These are phyloP conservation scores for Rossbeevera mucosa DNA, from an alignment of 768 basidiomycete genomes.

Conservation along the genomic window DNA sequence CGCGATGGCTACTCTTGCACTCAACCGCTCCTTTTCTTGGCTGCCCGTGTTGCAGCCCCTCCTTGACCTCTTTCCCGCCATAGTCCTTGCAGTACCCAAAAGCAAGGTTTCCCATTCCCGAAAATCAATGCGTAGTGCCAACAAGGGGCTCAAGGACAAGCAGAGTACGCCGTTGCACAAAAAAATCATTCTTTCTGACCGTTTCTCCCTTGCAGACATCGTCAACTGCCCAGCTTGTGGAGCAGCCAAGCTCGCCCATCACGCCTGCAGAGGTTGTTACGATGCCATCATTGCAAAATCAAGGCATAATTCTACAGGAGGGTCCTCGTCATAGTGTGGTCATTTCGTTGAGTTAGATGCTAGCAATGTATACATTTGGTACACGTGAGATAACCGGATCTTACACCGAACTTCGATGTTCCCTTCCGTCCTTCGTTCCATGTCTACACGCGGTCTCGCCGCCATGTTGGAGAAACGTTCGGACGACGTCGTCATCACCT, in stretches of 20 bases:
- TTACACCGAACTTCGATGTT: constrained; percentile 17
- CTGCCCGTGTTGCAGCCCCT: constrained; percentile 44
- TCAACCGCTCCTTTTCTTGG: constrained; percentile 29
- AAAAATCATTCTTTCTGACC: constrained; percentile 8
- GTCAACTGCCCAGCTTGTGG: constrained; percentile 91
- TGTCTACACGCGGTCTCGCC: constrained; percentile 41
- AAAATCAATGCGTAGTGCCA: constrained; percentile 91
- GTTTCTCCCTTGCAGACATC: constrained; percentile 53
- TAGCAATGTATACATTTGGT: background rate
- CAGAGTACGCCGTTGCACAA: constrained; percentile 52
- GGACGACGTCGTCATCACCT: constrained; percentile 87
- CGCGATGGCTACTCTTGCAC: constrained; percentile 40
- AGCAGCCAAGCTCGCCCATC: constrained; percentile 80
- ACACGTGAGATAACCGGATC: constrained; percentile 10
- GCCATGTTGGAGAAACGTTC: constrained; percentile 63
- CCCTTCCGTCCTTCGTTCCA: constrained; percentile 11
- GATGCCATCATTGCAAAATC: constrained; percentile 26
- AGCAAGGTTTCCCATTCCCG: constrained; percentile 89
- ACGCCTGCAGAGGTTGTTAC: constrained; percentile 82
- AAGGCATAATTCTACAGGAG: constrained; percentile 5
- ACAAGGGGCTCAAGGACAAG: constrained; percentile 94
- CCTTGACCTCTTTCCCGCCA: constrained; percentile 77
- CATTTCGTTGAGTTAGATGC: background rate
- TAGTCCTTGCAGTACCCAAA: constrained; percentile 91
- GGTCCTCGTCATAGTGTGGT: background rate